Evolutionary conservation across 139 green algal species (phyloP).

Genomic region (Auxenochlorella pyrenoidosa): DNA sequence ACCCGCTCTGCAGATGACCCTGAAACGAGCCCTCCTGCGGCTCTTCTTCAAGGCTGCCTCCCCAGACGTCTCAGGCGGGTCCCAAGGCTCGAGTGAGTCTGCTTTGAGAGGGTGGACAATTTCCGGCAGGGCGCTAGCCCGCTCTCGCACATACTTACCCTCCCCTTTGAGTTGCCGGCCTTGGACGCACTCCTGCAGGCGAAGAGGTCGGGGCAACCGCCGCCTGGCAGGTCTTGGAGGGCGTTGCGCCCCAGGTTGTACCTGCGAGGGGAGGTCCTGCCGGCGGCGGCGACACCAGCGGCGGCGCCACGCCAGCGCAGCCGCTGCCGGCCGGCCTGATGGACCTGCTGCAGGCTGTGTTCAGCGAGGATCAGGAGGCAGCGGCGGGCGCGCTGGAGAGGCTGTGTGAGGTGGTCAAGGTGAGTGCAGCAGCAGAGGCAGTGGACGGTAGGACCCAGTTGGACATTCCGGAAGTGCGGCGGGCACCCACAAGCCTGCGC

Average conservation of each 20-base stretch:
- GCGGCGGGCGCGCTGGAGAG: not conserved
- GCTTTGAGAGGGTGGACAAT: not conserved
- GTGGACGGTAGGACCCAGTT: not conserved
- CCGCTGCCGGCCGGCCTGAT: not conserved
- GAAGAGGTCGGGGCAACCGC: not conserved
- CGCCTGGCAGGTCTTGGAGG: not conserved
- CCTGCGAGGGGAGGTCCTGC: too few relatives aligned
- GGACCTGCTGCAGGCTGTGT: not conserved
- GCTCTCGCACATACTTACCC: not conserved
- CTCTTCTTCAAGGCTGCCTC: not conserved
- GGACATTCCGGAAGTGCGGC: not conserved
- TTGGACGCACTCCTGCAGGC: too few relatives aligned
- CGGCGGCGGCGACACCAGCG: not conserved
- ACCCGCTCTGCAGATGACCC: not conserved
- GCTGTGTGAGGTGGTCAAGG: slow-evolving; percentile 4
- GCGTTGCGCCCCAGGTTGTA: not conserved
- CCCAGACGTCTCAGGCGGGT: not conserved
- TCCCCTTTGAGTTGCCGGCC: too few relatives aligned
- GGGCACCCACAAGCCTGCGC: not conserved
- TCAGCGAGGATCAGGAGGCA: not conserved
- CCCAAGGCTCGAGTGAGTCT: not conserved
- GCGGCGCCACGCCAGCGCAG: not conserved
- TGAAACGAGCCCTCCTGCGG: not conserved
- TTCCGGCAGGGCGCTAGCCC: not conserved
- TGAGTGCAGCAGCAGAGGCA: not conserved